Evolutionary conservation across 352 stramenopile genomes (phyloP).

Genomic region (Phytopythium litorale): DNA sequence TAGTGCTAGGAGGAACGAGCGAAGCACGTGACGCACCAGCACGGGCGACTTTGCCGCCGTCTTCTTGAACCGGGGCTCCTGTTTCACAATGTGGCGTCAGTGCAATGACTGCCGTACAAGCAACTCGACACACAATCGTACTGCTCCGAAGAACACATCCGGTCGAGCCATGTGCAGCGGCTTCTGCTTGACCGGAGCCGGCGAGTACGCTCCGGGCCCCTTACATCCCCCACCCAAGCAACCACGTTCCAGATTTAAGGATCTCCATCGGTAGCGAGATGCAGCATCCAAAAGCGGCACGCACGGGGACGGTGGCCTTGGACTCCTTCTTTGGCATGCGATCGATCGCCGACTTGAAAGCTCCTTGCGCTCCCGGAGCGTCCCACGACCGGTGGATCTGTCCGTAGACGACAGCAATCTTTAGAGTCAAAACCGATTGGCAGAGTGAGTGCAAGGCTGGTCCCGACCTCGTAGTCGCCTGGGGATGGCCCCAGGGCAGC

Average conservation of each 20-base stretch:
- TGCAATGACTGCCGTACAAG: background rate
- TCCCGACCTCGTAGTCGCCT: constrained; percentile 64
- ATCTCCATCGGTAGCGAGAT: constrained; percentile 1
- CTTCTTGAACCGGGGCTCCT: constrained; percentile 79
- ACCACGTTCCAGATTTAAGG: too few relatives aligned
- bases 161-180: constrained; percentile 59
- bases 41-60: constrained; percentile 46
- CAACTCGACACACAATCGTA: constrained; percentile 11
- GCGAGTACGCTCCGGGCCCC: constrained; percentile 62
- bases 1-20: background rate
- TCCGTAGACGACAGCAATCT: background rate
- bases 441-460: background rate
- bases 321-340: constrained; percentile 37
- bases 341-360: constrained; percentile 66
- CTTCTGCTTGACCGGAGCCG: constrained; percentile 35
- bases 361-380: constrained; percentile 46
- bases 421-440: background rate
- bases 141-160: constrained; percentile 65
- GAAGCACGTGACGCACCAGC: constrained; percentile 24
- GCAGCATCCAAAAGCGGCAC: background rate
- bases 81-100: background rate
- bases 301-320: constrained; percentile 36
- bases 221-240: constrained; percentile 5
- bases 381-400: constrained; percentile 69
- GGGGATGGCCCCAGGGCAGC: constrained; percentile 41